A percentile compares a stretch with the other conserved stretches of the same genome.
phyloP scores from a whole-genome alignment of 2,329 filamentous ascomycete species.

The Colletotrichum aenigma region DNA sequence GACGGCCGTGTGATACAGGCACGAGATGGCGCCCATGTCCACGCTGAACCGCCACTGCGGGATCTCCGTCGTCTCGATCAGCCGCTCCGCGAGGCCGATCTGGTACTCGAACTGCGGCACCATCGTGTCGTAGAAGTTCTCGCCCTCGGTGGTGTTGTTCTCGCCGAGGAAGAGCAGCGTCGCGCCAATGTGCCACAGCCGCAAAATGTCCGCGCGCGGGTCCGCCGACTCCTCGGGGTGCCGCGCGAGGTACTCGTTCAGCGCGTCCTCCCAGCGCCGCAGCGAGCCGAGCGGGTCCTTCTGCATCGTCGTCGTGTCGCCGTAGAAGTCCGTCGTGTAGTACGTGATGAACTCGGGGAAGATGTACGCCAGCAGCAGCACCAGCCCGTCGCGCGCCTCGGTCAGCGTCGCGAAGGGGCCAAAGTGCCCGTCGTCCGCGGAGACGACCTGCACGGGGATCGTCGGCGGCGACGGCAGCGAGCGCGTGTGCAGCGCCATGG shows the following conservation, averaged over 20 bases:
- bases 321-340: not conserved
- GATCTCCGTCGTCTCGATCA: not conserved
- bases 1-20: not conserved
- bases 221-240: not conserved
- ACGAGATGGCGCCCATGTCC: not conserved
- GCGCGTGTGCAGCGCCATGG: not conserved
- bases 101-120: not conserved
- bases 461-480: not conserved
- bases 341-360: not conserved
- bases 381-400: not conserved
- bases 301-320: not conserved
- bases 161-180: not conserved
- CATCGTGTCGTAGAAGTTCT: not conserved
- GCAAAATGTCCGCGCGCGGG: not conserved
- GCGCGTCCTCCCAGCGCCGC: not conserved
- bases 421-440: not conserved
- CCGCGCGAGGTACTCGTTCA: not conserved
- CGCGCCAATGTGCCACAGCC: not conserved
- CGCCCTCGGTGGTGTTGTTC: not conserved
- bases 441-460: not conserved
- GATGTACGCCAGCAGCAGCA: not conserved
- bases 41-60: not conserved
- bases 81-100: not conserved
- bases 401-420: not conserved
- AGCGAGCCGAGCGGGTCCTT: not conserved